These are phyloP conservation scores for Urochloa ruziziensis DNA, from an alignment of 176 grass and related monocot genomes.

Conservation along the genomic window DNA sequence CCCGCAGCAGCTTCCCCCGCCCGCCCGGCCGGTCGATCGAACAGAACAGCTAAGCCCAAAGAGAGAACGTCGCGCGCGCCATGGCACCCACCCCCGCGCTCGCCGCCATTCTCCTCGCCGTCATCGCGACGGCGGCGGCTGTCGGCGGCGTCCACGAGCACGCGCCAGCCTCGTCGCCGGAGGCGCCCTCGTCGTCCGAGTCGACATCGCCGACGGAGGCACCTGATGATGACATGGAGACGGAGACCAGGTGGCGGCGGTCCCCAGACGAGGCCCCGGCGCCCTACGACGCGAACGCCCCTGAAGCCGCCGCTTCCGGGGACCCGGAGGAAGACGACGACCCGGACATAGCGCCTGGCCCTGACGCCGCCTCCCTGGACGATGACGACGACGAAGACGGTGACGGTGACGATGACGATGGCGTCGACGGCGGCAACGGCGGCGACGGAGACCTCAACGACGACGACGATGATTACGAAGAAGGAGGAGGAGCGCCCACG, in stretches of 20 bases:
- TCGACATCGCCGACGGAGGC: background rate
- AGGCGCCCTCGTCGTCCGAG: background rate
- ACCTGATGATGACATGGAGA: background rate
- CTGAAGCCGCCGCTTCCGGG: background rate
- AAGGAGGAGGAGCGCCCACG: background rate
- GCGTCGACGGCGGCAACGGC: too few species aligned
- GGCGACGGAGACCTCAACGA: too few species aligned
- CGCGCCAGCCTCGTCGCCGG: conserved; percentile 28
- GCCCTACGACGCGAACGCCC: background rate
- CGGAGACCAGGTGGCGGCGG: background rate
- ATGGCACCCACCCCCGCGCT: conserved; percentile 33
- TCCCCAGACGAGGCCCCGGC: background rate
- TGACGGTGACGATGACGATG: background rate
- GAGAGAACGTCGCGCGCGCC: too few species aligned
- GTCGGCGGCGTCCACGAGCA: background rate
- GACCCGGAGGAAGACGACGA: background rate
- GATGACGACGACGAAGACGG: background rate
- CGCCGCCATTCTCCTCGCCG: conserved; percentile 16
- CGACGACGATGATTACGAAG: background rate
- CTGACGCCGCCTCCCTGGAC: background rate
- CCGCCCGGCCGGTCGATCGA: background rate
- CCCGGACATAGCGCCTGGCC: background rate
- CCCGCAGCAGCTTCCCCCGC: background rate
- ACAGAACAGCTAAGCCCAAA: background rate
- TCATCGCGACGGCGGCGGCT: conserved; percentile 18